Base-by-base conservation (phyloP, 208 protist species). In the Zelonia costaricensis region DNA sequence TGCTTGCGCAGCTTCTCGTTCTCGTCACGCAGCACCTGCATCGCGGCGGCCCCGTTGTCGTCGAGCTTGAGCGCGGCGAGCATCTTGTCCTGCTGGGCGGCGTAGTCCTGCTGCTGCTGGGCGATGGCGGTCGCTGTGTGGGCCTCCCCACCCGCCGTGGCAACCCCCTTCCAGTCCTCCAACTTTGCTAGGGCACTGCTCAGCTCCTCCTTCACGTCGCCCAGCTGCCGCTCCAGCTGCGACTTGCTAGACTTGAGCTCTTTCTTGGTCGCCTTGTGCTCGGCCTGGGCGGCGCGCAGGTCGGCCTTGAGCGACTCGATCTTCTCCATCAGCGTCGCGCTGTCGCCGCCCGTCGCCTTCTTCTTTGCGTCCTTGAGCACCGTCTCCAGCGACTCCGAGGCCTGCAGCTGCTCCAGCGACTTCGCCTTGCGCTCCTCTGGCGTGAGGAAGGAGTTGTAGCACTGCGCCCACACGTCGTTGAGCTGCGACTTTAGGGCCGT, bases 401-500 rank as follows among this genome's bases (percentile, higher is more conserved):
- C 78, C 22, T 60, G 60, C 44, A 89, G 83, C 33, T 56, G 46
- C 64, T 73, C 68, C 69, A 68, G 23, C 40, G 47, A 30, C 63
- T 66, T 35, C 31, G 38, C 30, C 8, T 65, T 36, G 18, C 74
- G 60, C 58, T 74, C 60, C 20, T 48, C 57, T 16, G 47, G 22
- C 0, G 53, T 53, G 28, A 78, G 40, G 25, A 92, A 72, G 70
- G 84, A 89, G 27, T 52, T 71, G 28, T 75, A 52, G 48, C 88
- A 94, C 15, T 86, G 46, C 22, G 69, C 66, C 38, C 86, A 65
- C 3, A 91, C 66, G 31, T 89, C 83, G 27, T 76, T 73, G 15
- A 70, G 68, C 64, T 85, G 76, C 25, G 74, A 49, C 39, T 78
- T 58, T 47, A 76, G 66, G 25, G 84, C 82, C 16, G 30, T 62